Percentiles rank a stretch among this genome's conserved stretches.
These are phyloP conservation scores for Podaxis pistillaris DNA, from an alignment of 768 basidiomycete genomes.

Conservation along the genomic window DNA sequence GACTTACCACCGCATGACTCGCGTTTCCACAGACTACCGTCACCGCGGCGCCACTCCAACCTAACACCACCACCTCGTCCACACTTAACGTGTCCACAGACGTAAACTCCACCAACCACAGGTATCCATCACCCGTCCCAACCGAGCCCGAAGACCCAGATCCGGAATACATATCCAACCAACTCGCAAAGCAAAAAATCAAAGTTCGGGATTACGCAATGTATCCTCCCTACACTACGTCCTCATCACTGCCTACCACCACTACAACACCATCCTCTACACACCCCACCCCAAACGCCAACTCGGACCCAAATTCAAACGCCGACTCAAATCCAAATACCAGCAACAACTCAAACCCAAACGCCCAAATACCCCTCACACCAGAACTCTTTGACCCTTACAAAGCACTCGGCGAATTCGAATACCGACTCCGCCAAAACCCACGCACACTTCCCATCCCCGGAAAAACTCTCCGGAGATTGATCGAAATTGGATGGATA, in stretches of 20 bases:
- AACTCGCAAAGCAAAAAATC: conserved; percentile 29
- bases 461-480: conserved; percentile 36
- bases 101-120: not conserved
- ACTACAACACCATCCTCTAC: conserved; percentile 28
- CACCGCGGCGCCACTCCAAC: not conserved
- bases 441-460: conserved; percentile 30
- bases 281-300: not conserved
- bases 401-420: conserved; percentile 36
- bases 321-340: conserved; percentile 24
- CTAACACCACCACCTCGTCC: not conserved
- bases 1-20: not conserved
- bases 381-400: conserved; percentile 40
- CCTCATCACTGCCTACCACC: conserved; percentile 10
- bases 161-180: conserved; percentile 29
- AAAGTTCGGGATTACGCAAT: conserved; percentile 41
- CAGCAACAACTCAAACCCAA: conserved; percentile 24
- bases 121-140: conserved; percentile 27
- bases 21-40: not conserved
- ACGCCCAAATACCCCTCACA: conserved; percentile 12
- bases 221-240: conserved; percentile 20
- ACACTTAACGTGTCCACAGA: not conserved
- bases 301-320: not conserved
- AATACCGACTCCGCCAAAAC: conserved; percentile 32
- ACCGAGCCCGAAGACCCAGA: conserved; percentile 39
- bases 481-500: conserved; percentile 41